Base-by-base conservation (phyloP, 148 eudicot species). In the Diospyros lotus region DNA sequence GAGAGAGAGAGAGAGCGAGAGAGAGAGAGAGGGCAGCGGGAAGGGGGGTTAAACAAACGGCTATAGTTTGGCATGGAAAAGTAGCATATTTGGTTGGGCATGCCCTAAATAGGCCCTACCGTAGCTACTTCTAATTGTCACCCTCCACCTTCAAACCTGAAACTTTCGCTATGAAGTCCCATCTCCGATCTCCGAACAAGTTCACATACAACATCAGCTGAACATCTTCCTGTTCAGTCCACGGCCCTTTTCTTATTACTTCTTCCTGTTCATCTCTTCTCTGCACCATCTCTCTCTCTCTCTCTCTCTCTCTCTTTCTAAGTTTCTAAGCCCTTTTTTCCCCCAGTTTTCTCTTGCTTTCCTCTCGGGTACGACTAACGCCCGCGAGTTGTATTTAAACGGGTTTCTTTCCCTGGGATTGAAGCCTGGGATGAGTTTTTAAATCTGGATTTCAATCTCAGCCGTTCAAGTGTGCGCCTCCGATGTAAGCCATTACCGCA, bases 81-180 rank as follows among this genome's bases (percentile, higher is more conserved):
- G 28, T 28, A 73, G 76, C 74, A 84, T 69, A 9, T 68, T 64
- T 78, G 61, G 69, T 82, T 80, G 56, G 73, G 56, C 81, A 82
- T 82, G 83, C 73, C 65, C 85, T 84, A 70, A 75, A 76, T 58
- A 87, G 76, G 78, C 91, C 71, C 42, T 90, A 89, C 95, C 97
- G 48, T 72, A 58, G 53, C 69, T 62, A 85, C 83, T 82, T 45
- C 53, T 58, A 78, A 77, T 68, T 81, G 82, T 90, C 97, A 89
- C 98, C 98, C 98, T 88, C 98, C 98, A 93, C 98, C 98, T 92
- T 89, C 98, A 94, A 94, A 94, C 98, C 98, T 94, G 98, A 94
- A 82, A 94, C 98, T 81, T 92, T 89, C 11, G 98, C 92, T 75
- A 95, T 85, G 89, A 92, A 95, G 91, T 95, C 98, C 98, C 98